Conservation (phyloP, 306 rosid species). For the Myrica gale region DNA sequence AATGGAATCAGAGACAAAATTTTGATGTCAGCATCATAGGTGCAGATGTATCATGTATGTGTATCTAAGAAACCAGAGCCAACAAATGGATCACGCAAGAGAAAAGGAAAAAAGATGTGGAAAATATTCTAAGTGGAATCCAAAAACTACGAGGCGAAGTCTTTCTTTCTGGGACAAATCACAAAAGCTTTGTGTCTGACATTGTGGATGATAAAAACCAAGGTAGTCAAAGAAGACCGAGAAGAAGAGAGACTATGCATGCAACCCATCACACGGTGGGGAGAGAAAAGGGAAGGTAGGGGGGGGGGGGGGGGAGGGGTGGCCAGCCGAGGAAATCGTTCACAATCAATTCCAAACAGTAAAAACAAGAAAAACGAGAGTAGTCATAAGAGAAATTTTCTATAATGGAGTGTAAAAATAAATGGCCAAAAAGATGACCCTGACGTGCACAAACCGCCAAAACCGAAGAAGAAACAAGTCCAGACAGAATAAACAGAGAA, state of each 20-base stretch:
- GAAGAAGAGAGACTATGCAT: background rate
- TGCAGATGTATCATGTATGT: background rate
- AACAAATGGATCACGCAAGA: background rate
- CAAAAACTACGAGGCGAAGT: slow-evolving; percentile 12
- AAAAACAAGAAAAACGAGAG: background rate
- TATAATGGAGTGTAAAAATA: background rate
- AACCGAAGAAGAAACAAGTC: background rate
- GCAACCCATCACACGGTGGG: background rate
- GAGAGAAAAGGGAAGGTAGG: background rate
- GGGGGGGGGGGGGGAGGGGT: background rate
- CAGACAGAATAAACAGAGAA: background rate
- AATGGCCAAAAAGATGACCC: background rate
- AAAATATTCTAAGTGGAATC: background rate
- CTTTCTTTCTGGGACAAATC: background rate
- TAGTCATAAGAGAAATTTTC: background rate
- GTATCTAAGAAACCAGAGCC: slow-evolving; percentile 9
- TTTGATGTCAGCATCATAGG: slow-evolving; percentile 27
- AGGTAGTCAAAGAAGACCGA: background rate
- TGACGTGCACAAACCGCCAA: background rate
- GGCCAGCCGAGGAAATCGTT: background rate
- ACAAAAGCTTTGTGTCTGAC: background rate
- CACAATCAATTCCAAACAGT: too few species aligned
- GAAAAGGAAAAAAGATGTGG: background rate
- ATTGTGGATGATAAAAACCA: background rate
- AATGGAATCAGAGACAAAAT: slow-evolving; percentile 26